A percentile compares a stretch with the other conserved stretches of the same genome.
phyloP scores from a whole-genome alignment of 169 alveolate species.

The Theileria parva region DNA sequence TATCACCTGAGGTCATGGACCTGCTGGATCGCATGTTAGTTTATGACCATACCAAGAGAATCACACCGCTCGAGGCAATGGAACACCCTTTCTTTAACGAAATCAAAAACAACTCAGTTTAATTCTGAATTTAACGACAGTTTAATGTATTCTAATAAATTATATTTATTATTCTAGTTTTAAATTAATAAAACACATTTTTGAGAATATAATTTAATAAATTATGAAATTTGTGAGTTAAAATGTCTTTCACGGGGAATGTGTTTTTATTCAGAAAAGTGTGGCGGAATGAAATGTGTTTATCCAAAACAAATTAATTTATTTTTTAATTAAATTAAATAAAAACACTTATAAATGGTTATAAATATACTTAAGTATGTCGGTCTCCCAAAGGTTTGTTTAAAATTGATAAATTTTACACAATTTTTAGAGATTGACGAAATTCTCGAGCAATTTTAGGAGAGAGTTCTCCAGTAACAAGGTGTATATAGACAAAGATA shows the following conservation, averaged over 20 bases:
- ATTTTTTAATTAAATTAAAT: not conserved
- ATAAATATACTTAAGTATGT: not conserved
- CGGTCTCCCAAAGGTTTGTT: not conserved
- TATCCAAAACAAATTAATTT: not conserved
- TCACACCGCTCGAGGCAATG: constrained; percentile 97
- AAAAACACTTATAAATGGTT: not conserved
- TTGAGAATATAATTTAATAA: too few species aligned
- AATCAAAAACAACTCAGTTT: constrained; percentile 60
- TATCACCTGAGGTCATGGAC: constrained; percentile 91
- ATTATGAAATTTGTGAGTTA: too few species aligned
- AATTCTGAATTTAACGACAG: constrained; percentile 1
- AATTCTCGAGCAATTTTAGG: not conserved
- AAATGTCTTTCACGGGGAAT: too few species aligned
- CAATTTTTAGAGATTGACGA: not conserved
- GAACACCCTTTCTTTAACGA: constrained; percentile 94
- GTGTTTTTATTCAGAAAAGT: not conserved
- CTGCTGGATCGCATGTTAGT: constrained; percentile 93
- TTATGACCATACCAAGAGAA: constrained; percentile 95
- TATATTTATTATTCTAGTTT: too few species aligned
- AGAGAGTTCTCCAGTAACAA: constrained; percentile 24
- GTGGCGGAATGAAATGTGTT: constrained; percentile 3
- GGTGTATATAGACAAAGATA: constrained; percentile 87
- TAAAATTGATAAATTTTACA: not conserved
- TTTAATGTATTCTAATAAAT: not conserved
- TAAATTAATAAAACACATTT: too few species aligned